Percentiles rank a stretch among this genome's conserved stretches.
phyloP scores from a whole-genome alignment of 2,329 filamentous ascomycete genomes.

The Alternaria ventricosa region DNA sequence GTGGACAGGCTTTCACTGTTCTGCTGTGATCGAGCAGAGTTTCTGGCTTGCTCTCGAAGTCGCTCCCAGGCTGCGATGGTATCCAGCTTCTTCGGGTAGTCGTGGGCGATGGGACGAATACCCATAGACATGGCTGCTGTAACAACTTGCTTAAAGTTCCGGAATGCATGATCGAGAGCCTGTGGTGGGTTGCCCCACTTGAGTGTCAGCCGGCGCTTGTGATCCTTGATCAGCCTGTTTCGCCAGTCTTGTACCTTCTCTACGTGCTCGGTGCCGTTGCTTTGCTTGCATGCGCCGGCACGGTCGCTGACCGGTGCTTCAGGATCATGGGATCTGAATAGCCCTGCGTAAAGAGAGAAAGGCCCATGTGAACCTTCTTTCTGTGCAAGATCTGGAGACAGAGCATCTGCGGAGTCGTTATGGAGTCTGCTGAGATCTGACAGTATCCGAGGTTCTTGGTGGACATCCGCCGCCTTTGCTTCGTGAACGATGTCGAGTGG shows the following conservation, averaged over 20 bases:
- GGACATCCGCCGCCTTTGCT: background rate
- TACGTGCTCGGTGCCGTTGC: background rate
- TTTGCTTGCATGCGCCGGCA: background rate
- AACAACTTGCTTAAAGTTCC: constrained; percentile 17
- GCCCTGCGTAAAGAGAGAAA: constrained; percentile 1
- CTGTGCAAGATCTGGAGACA: background rate
- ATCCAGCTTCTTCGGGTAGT: constrained; percentile 1
- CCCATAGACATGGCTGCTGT: constrained; percentile 10
- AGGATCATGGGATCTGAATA: constrained; percentile 5
- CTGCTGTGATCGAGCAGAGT: background rate
- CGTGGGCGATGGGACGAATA: constrained; percentile 1
- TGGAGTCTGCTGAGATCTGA: too few species aligned
- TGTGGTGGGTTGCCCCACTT: constrained; percentile 7
- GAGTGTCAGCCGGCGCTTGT: constrained; percentile 22
- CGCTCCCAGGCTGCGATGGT: background rate
- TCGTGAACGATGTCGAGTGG: background rate
- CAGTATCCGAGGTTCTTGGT: background rate
- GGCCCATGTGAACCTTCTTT: background rate
- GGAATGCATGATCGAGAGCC: background rate
- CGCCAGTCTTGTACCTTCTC: constrained; percentile 16
- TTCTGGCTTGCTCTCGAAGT: background rate
- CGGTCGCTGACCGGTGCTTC: constrained; percentile 2
- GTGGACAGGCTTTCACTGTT: background rate
- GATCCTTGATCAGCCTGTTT: constrained; percentile 18
- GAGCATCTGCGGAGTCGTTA: too few species aligned